Evolutionary conservation across 495 filamentous ascomycete genomes (phyloP).

Genomic region (Podospora bellae-mahoneyi): DNA sequence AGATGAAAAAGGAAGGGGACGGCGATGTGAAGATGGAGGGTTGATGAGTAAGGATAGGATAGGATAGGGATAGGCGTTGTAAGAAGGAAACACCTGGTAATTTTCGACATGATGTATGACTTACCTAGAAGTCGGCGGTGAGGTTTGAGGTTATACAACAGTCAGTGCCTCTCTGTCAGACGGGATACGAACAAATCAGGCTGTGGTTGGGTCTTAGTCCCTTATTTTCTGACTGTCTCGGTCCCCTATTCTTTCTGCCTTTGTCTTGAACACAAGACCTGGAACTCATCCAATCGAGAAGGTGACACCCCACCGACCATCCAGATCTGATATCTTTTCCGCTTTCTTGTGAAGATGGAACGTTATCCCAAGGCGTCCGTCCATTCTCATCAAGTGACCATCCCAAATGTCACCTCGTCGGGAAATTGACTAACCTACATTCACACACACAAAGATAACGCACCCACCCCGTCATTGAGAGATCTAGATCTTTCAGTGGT

Average conservation of each 20-base stretch:
- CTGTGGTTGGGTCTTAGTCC: not conserved
- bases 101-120: slow-evolving; percentile 2
- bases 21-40: slow-evolving; percentile 53
- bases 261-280: not conserved
- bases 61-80: not conserved
- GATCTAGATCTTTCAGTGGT: not conserved
- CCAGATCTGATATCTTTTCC: not conserved
- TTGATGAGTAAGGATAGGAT: slow-evolving; percentile 1
- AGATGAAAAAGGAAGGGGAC: slow-evolving; percentile 16
- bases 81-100: not conserved
- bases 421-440: not conserved
- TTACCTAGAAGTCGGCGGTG: not conserved
- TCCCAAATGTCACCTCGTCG: not conserved
- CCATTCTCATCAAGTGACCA: not conserved
- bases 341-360: not conserved
- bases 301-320: not conserved
- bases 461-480: not conserved
- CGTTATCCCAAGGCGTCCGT: not conserved
- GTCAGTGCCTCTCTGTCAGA: not conserved
- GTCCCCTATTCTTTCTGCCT: too few relatives aligned
- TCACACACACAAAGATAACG: not conserved
- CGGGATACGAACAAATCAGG: not conserved
- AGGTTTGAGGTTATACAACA: not conserved
- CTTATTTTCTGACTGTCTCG: not conserved
- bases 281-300: not conserved